A percentile compares a stretch with the other conserved stretches of the same genome.
phyloP scores from a whole-genome alignment of 2,329 filamentous ascomycete species.

The Neonectria neomacrospora region DNA sequence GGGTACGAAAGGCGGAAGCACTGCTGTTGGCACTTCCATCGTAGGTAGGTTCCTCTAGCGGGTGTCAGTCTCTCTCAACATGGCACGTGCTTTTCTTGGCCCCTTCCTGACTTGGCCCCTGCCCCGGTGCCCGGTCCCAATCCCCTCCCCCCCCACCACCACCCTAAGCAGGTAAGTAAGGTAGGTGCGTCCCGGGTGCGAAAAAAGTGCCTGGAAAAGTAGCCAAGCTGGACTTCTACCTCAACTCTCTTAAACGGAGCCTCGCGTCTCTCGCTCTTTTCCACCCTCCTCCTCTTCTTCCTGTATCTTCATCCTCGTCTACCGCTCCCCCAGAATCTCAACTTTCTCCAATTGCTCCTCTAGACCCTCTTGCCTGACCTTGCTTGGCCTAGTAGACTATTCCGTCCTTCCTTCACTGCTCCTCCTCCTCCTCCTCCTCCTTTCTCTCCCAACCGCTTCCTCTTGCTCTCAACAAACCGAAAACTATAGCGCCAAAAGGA shows the following conservation, averaged over 20 bases:
- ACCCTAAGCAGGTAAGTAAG: conserved; percentile 18
- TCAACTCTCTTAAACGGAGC: conserved; percentile 6
- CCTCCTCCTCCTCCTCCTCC: background rate
- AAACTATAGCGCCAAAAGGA: background rate
- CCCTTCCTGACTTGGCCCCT: conserved; percentile 2
- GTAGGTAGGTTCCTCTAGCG: background rate
- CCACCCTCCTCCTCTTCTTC: background rate
- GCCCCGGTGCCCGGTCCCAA: background rate
- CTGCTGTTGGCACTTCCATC: too few species aligned
- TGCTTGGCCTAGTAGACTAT: background rate
- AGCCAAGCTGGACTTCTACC: conserved; percentile 7
- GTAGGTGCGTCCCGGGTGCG: conserved; percentile 19
- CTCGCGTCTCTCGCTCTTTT: conserved; percentile 8
- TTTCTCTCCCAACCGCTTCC: background rate
- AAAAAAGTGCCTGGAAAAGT: conserved; percentile 14
- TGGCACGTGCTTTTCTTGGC: background rate
- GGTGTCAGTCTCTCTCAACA: conserved; percentile 3
- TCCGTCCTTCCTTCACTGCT: background rate
- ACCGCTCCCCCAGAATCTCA: conserved; percentile 9
- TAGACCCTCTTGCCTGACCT: background rate
- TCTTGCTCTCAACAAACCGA: conserved; percentile 1
- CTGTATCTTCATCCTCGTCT: background rate
- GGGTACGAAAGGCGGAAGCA: background rate
- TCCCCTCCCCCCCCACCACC: conserved; percentile 13
- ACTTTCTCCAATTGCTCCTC: conserved; percentile 3